Evolutionary conservation across 768 basidiomycete genomes (phyloP), one percentile per base, ranked within the genome.

Genomic region (Pulveroboletus sp.): DNA sequence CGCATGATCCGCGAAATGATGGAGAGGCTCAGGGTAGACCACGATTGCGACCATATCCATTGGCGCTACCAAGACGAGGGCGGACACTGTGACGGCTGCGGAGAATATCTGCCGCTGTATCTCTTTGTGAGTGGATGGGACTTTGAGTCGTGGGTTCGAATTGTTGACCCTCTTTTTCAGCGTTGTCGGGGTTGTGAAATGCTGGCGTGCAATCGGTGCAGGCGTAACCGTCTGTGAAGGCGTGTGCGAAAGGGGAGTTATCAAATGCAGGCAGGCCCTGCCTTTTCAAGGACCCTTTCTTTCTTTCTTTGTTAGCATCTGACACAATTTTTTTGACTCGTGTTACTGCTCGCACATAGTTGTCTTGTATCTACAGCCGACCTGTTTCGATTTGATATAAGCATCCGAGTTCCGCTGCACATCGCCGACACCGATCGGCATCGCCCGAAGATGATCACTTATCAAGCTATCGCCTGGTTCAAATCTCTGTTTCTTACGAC

Each of bases 61-160:
- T 84, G 82, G 81, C 63, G 56, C 25, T 72, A 72, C 24, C 66
- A 72, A 0, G 2, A 60, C 9, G 80, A 78, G 0, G 72, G 69
- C 0, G 77, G 74, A 10, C 35, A 27, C n/a, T 84, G 82, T 46
- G 73, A 80, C 42, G 69, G 62, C 47, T 83, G 82, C 51, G 58
- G 64, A 13, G 47, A 63, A 35, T 45, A 64, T 20, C 4, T 47
- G 32, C 46, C 46, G 3, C 13, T 40, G 32, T 47, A 47, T 25
- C 39, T 47, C 40, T 47, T 40, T 13, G 46, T 47, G 29, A 39
- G 46, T 35, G 13, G 13, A 8, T 13, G 7, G 13, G 14, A 12
- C 6, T 13, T n/a, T 1, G 16, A 10, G 9, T 32, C 6, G 10
- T 40, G 6, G 13, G 13, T 4, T 13, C 17, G 45, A 17, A 19